Conservation (phyloP, 2,329 filamentous ascomycete species). For the Pochonia chlamydosporia region DNA sequence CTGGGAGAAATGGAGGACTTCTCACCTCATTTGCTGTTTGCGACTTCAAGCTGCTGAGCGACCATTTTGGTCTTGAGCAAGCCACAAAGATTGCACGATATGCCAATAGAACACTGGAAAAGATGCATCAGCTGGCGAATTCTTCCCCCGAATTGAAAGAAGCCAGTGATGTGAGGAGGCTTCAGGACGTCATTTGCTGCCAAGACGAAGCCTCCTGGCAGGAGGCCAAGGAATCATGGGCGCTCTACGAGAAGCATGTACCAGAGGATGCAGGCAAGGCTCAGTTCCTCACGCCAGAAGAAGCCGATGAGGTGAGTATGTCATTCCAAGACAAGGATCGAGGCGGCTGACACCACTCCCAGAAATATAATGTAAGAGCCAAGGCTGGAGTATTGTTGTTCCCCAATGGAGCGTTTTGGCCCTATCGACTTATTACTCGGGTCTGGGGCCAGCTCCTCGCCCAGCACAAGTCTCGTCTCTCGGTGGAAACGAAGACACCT, state of each 20-base stretch:
- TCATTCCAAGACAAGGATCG: no score
- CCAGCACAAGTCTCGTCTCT: conserved; percentile 20
- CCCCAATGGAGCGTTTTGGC: conserved; percentile 38
- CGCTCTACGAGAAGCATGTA: conserved; percentile 10
- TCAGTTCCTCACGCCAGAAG: neutral
- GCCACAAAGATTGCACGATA: conserved; percentile 38
- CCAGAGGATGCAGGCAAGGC: conserved; percentile 13
- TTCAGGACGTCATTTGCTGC: conserved; percentile 16
- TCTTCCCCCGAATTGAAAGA: conserved; percentile 11
- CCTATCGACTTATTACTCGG: conserved; percentile 39
- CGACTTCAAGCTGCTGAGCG: conserved; percentile 26
- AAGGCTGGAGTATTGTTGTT: conserved; percentile 22
- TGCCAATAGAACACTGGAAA: conserved; percentile 30
- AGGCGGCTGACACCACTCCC: neutral
- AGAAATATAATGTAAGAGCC: conserved; percentile 18
- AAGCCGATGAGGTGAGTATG: conserved; percentile 1
- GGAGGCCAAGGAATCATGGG: neutral
- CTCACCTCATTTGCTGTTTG: conserved; percentile 28
- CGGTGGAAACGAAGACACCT: conserved; percentile 32
- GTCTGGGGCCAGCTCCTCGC: conserved; percentile 32
- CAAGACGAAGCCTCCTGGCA: conserved; percentile 13
- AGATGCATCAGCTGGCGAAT: conserved; percentile 12
- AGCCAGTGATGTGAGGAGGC: conserved; percentile 13
- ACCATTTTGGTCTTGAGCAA: conserved; percentile 22
- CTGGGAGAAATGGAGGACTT: conserved; percentile 24